These are phyloP conservation scores for Eustoma russellianum DNA, from an alignment of 257 asterid genomes.

Conservation along the genomic window DNA sequence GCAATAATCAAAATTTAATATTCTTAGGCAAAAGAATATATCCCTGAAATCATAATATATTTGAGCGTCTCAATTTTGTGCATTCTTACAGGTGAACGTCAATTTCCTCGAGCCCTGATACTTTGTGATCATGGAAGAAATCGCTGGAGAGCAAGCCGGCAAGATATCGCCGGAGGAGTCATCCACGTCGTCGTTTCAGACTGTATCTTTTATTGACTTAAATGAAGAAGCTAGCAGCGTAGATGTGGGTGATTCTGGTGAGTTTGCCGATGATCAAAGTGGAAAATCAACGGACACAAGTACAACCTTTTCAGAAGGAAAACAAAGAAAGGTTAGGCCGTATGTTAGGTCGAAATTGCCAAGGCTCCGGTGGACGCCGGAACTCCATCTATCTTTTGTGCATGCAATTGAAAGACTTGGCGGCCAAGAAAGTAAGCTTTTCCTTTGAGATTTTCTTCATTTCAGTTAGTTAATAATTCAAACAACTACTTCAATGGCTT, in stretches of 20 bases:
- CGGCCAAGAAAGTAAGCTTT: slow-evolving; percentile 85
- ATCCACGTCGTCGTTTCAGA: slow-evolving; percentile 21
- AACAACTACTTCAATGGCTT: too few species aligned
- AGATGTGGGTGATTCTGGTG: slow-evolving; percentile 22
- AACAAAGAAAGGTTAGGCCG: slow-evolving; percentile 39
- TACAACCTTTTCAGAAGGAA: slow-evolving; percentile 20
- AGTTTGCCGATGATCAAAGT: slow-evolving; percentile 14
- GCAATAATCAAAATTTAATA: too few species aligned
- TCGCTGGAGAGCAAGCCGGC: neutral
- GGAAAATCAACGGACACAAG: slow-evolving; percentile 28
- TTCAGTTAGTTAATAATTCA: too few species aligned
- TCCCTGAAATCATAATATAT: too few species aligned
- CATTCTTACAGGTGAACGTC: too few species aligned
- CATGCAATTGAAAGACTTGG: slow-evolving; percentile 85
- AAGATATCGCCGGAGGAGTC: slow-evolving; percentile 15
- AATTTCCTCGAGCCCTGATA: too few species aligned
- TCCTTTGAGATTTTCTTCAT: neutral
- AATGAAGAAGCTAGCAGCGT: slow-evolving; percentile 50
- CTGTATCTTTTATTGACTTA: slow-evolving; percentile 46
- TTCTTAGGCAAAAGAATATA: too few species aligned
- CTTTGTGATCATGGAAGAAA: slow-evolving; percentile 21
- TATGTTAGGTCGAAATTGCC: slow-evolving; percentile 82
- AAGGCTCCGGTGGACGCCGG: slow-evolving; percentile 90
- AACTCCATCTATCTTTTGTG: slow-evolving; percentile 77
- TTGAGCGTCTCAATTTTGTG: too few species aligned